Conservation (phyloP, 495 filamentous ascomycete genomes). For the Podospora sp. region DNA sequence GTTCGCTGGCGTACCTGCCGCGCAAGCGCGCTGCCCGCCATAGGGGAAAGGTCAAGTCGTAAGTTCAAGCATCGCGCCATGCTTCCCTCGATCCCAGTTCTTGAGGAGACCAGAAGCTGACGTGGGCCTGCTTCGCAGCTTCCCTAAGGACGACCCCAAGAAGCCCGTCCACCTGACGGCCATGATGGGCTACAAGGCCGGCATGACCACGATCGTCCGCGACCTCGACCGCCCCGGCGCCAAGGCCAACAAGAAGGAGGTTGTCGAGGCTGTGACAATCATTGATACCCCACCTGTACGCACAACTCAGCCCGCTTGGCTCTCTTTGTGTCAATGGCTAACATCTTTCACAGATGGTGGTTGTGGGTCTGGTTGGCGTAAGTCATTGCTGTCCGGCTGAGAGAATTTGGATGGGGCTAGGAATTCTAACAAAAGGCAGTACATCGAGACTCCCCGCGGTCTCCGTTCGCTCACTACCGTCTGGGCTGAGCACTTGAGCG, state of each 20-base stretch:
- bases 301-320: constrained; percentile 67
- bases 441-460: constrained; percentile 99
- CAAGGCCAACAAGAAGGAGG: constrained; percentile 99
- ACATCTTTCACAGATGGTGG: constrained; percentile 83
- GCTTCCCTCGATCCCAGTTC: background rate
- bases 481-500: constrained; percentile 98
- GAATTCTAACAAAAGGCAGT: constrained; percentile 45
- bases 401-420: constrained; percentile 15
- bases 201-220: constrained; percentile 99
- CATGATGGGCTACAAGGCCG: constrained; percentile 99
- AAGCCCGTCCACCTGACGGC: constrained; percentile 99
- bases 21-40: constrained; percentile 96
- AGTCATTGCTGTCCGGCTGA: constrained; percentile 41
- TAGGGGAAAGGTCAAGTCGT: constrained; percentile 98
- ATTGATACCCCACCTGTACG: constrained; percentile 99
- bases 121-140: constrained; percentile 57
- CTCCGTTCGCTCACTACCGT: constrained; percentile 99
- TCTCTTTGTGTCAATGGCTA: constrained; percentile 58
- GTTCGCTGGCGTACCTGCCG: constrained; percentile 95
- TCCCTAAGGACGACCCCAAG: constrained; percentile 99
- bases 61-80: constrained; percentile 43
- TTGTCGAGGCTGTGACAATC: constrained; percentile 98
- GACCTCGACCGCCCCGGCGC: constrained; percentile 99
- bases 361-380: constrained; percentile 94
- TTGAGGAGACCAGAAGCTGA: constrained; percentile 24